A percentile compares a stretch with the other conserved stretches of the same genome.
Conservation (phyloP, 768 basidiomycete species). For the Saitozyma sp. region DNA sequence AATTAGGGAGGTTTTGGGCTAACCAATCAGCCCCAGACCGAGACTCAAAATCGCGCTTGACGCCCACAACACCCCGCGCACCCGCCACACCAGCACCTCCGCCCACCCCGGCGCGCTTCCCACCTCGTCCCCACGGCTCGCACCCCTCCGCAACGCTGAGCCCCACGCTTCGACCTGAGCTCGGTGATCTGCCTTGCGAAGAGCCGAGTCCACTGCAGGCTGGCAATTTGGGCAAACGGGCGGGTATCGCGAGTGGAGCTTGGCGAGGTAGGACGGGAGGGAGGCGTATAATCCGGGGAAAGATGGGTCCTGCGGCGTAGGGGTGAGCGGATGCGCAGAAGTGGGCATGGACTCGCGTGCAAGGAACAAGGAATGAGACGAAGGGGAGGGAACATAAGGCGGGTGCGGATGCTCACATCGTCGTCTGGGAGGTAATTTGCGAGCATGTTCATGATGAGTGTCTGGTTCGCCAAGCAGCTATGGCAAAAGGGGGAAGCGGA, state of each 20-base stretch:
- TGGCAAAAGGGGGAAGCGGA: conserved; percentile 65
- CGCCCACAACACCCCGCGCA: conserved; percentile 70
- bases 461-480: conserved; percentile 89
- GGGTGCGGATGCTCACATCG: conserved; percentile 58
- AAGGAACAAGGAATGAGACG: too few relatives aligned
- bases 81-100: conserved; percentile 67
- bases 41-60: conserved; percentile 57
- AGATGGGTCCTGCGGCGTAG: conserved; percentile 64
- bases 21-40: conserved; percentile 49
- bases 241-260: conserved; percentile 78
- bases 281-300: conserved; percentile 65
- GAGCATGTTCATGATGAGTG: conserved; percentile 77
- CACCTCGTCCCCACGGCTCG: conserved; percentile 57
- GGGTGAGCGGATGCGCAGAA: too few relatives aligned
- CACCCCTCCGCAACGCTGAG: conserved; percentile 68
- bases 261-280: conserved; percentile 70
- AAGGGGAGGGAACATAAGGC: conserved; percentile 1
- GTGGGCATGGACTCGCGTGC: too few relatives aligned
- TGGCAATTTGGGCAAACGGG: conserved; percentile 76
- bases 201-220: conserved; percentile 77
- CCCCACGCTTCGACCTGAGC: conserved; percentile 67
- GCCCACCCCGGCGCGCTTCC: conserved; percentile 54
- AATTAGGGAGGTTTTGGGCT: too few relatives aligned
- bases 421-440: conserved; percentile 82
- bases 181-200: conserved; percentile 75